Evolutionary conservation across 306 rosid species (phyloP).

Genomic region (cucumber (Cucumis sativus)): Cucumber_9930_V3 NC_026659.2:252501-253000

Average conservation of each 20-base stretch:
- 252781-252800: slow-evolving; percentile 73
- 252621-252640: not conserved
- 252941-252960: not conserved
- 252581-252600: not conserved
- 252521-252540: not conserved
- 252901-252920: not conserved
- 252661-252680: slow-evolving; percentile 65
- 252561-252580: not conserved
- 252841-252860: slow-evolving; percentile 25
- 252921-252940: not conserved
- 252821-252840: slow-evolving; percentile 92
- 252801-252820: slow-evolving; percentile 81
- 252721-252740: slow-evolving; percentile 94
- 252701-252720: slow-evolving; percentile 89
- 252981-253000: not conserved
- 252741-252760: slow-evolving; percentile 83
- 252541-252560: not conserved
- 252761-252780: slow-evolving; percentile 95
- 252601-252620: not conserved
- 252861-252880: not conserved
- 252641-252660: not conserved
- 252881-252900: not conserved
- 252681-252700: slow-evolving; percentile 55
- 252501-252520: not conserved
- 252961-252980: not conserved